Conservation (phyloP, 73 alveolate genomes). For the Paramecium bursaria region DNA sequence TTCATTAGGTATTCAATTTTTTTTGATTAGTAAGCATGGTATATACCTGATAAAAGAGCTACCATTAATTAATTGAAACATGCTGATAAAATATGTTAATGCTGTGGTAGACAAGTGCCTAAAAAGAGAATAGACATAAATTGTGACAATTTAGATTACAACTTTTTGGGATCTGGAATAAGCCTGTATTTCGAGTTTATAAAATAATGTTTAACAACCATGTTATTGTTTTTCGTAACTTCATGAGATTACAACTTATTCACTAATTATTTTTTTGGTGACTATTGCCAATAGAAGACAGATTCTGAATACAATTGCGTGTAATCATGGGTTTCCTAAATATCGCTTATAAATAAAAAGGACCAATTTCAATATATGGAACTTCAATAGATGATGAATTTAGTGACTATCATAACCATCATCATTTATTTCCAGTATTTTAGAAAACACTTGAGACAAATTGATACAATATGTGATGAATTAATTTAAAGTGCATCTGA, state of each 20-base stretch:
- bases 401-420: conserved; percentile 22
- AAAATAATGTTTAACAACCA: conserved; percentile 15
- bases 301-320: background rate
- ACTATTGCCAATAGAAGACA: background rate
- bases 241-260: conserved; percentile 50
- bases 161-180: no score
- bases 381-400: conserved; percentile 24
- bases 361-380: conserved; percentile 15
- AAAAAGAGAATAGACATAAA: no score
- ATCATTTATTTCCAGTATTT: conserved; percentile 16
- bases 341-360: conserved; percentile 21
- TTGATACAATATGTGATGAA: conserved; percentile 41
- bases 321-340: conserved; percentile 7
- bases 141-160: no score
- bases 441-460: conserved; percentile 17
- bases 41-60: no score
- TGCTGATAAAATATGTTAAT: no score
- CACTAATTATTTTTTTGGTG: conserved; percentile 36
- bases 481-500: conserved; percentile 38
- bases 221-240: conserved; percentile 34
- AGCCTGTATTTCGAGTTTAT: conserved; percentile 42
- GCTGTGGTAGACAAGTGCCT: no score
- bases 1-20: no score
- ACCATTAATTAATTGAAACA: no score
- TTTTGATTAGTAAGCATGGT: no score